These are phyloP conservation scores for Yarrowia phangngaensis DNA, from an alignment of 805 yeast genomes.

Conservation along the genomic window DNA sequence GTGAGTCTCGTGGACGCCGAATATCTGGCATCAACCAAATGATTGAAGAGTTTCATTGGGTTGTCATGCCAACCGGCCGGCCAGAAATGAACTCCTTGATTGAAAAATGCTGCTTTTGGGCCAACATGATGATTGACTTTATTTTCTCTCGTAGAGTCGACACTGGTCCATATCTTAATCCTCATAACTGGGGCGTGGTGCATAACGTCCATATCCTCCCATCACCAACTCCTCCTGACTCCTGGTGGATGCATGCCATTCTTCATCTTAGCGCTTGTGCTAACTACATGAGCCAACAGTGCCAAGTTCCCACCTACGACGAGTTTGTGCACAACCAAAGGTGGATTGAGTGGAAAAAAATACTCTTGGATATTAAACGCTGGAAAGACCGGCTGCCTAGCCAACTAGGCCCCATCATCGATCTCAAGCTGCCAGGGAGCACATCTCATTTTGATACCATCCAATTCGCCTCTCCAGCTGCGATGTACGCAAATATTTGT, in stretches of 20 bases:
- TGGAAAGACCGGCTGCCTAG: conserved; percentile 16
- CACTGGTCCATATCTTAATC: conserved; percentile 9
- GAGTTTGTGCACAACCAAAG: conserved; percentile 22
- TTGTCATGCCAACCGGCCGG: conserved; percentile 2
- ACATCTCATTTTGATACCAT: conserved; percentile 8
- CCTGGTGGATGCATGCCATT: conserved; percentile 23
- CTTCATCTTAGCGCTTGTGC: conserved; percentile 7
- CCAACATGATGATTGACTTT: conserved; percentile 23
- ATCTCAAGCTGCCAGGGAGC: not conserved
- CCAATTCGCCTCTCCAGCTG: conserved; percentile 4
- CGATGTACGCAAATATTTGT: conserved; percentile 21
- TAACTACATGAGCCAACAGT: conserved; percentile 8
- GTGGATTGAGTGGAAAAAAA: conserved; percentile 20
- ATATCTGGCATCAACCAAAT: conserved; percentile 16
- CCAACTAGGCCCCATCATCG: conserved; percentile 1
- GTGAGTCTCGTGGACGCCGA: conserved; percentile 12
- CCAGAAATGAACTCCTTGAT: conserved; percentile 14
- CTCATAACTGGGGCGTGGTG: conserved; percentile 12
- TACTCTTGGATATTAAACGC: conserved; percentile 7
- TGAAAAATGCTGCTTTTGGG: conserved; percentile 21
- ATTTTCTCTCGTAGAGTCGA: conserved; percentile 17
- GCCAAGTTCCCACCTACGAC: conserved; percentile 17
- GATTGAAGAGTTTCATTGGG: conserved; percentile 25
- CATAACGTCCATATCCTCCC: conserved; percentile 16
- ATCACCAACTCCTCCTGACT: conserved; percentile 8